A percentile compares a stretch with the other conserved stretches of the same genome.
These are phyloP conservation scores for Chloroidium sp. DNA, from an alignment of 163 green algal species.

Conservation along the genomic window DNA sequence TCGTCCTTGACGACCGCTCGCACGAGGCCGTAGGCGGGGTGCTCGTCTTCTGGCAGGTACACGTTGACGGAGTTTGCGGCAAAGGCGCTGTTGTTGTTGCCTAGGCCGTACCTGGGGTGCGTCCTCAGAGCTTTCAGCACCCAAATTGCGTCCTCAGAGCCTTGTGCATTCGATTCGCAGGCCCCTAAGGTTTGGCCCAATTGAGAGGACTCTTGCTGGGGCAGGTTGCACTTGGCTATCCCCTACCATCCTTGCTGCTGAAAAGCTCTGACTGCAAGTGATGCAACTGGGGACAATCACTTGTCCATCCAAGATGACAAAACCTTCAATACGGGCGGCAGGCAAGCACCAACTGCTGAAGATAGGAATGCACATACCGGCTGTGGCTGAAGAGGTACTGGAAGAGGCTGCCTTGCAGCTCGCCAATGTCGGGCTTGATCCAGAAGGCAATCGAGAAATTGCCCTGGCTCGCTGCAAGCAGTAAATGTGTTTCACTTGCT, in stretches of 20 bases:
- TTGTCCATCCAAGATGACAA: too few relatives aligned
- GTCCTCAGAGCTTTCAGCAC: too few relatives aligned
- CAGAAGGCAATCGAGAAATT: conserved; percentile 31
- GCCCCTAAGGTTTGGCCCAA: too few relatives aligned
- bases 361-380: background rate
- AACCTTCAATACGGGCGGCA: too few relatives aligned
- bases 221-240: too few relatives aligned
- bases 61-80: conserved; percentile 12
- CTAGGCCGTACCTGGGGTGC: background rate
- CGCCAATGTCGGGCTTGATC: conserved; percentile 12
- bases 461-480: conserved; percentile 13
- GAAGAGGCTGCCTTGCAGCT: conserved; percentile 3
- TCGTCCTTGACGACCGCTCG: conserved; percentile 32
- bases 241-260: too few relatives aligned
- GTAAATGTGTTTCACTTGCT: background rate
- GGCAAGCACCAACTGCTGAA: too few relatives aligned
- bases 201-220: background rate
- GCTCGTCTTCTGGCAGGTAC: conserved; percentile 21
- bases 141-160: too few relatives aligned
- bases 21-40: conserved; percentile 20
- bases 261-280: too few relatives aligned
- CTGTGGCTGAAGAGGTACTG: conserved; percentile 17
- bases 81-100: background rate
- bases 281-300: too few relatives aligned
- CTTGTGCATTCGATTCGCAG: too few relatives aligned